These are phyloP conservation scores for Austroboletus novae-zelandiae DNA, from an alignment of 1,284 basidiomycete genomes.

Conservation along the genomic window DNA sequence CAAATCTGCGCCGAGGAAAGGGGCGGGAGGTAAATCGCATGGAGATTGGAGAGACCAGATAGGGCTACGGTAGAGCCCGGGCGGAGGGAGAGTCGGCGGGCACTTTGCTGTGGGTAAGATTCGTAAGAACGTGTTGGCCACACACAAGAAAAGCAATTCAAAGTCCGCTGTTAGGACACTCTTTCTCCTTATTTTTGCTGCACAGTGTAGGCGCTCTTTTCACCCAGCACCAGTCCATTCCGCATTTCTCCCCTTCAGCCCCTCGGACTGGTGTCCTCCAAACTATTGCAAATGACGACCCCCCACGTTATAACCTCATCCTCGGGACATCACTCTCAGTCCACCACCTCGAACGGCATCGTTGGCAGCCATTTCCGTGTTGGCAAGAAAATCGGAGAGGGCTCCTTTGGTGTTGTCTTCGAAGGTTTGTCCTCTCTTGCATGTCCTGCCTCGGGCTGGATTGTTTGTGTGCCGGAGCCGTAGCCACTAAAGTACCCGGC, in stretches of 20 bases:
- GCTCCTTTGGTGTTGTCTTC: conserved; percentile 82
- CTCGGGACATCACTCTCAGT: conserved; percentile 59
- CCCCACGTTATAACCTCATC: conserved; percentile 77
- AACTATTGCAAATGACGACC: conserved; percentile 53
- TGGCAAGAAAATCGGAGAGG: conserved; percentile 87
- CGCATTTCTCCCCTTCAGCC: conserved; percentile 25
- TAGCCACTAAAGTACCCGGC: conserved; percentile 11
- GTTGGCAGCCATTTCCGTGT: conserved; percentile 76
- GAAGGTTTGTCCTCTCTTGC: conserved; percentile 50
- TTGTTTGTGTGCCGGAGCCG: background rate
- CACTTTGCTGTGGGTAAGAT: conserved; percentile 6
- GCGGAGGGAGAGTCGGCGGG: background rate
- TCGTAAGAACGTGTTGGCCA: conserved; percentile 28
- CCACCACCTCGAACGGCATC: conserved; percentile 62
- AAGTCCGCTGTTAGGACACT: conserved; percentile 32
- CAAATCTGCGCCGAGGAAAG: background rate
- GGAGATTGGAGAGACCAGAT: background rate
- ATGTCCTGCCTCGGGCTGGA: background rate
- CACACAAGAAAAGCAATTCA: conserved; percentile 25
- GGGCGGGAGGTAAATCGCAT: conserved; percentile 7
- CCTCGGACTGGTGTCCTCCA: conserved; percentile 29
- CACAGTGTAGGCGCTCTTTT: conserved; percentile 21
- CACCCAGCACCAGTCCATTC: conserved; percentile 22
- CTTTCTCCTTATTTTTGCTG: conserved; percentile 29
- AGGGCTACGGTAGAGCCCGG: background rate